These are phyloP conservation scores for Backusella psychrophila DNA, from an alignment of 192 early-diverging fungal genomes.

Conservation along the genomic window DNA sequence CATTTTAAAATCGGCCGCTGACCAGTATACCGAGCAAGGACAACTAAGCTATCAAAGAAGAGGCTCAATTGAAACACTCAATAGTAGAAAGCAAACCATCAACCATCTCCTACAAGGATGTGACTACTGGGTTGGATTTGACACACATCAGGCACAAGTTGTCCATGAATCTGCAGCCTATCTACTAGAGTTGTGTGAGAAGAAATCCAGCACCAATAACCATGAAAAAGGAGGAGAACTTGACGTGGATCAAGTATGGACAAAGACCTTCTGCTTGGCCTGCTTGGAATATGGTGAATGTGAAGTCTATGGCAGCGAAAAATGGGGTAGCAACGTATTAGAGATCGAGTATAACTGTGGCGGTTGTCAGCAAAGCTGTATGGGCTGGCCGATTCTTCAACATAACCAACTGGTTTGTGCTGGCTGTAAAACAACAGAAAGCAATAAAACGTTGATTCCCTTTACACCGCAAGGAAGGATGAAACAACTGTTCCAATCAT, in stretches of 20 bases:
- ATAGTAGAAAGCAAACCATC: not conserved
- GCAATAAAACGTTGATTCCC: not conserved
- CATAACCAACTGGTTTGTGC: not conserved
- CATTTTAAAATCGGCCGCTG: not conserved
- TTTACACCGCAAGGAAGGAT: conserved; percentile 6
- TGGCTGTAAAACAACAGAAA: not conserved
- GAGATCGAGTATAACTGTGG: not conserved
- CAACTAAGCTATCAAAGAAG: not conserved
- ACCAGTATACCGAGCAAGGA: conserved; percentile 2
- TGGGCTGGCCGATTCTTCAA: conserved; percentile 4
- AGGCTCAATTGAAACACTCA: not conserved
- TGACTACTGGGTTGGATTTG: conserved; percentile 10
- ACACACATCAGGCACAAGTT: conserved; percentile 4
- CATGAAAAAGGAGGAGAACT: not conserved
- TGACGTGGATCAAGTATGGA: not conserved
- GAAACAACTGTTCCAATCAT: not conserved
- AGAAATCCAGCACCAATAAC: not conserved
- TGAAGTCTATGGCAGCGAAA: not conserved
- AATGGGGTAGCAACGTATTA: not conserved
- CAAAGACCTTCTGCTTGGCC: not conserved
- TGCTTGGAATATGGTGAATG: conserved; percentile 11
- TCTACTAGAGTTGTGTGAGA: not conserved
- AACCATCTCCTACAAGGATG: not conserved
- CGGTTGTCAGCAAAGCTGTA: not conserved
- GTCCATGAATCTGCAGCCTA: not conserved